A percentile compares a stretch with the other conserved stretches of the same genome.
Evolutionary conservation across 2,329 filamentous ascomycete species (phyloP).

Genomic region (Ceratocystis huliohia): DNA sequence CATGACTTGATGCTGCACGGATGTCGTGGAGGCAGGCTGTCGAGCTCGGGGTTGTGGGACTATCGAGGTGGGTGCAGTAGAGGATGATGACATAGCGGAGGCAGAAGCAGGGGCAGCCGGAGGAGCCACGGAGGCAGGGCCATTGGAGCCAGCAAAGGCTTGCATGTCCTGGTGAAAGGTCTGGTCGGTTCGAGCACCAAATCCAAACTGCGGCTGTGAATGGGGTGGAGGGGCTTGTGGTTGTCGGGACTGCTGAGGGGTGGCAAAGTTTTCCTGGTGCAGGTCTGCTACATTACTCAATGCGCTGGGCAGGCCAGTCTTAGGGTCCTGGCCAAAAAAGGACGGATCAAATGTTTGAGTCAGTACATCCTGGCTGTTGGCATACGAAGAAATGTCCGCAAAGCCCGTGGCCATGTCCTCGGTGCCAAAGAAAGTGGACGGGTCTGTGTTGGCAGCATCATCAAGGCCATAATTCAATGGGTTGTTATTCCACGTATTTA

Average conservation of each 20-base stretch:
- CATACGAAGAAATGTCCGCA: not conserved
- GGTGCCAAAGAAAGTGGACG: not conserved
- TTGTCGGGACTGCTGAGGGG: not conserved
- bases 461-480: constrained; percentile 9
- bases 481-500: constrained; percentile 1
- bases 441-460: not conserved
- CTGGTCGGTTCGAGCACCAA: constrained; percentile 1
- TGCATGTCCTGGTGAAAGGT: constrained; percentile 10
- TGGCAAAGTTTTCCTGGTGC: constrained; percentile 12
- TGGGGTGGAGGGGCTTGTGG: not conserved
- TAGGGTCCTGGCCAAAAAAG: constrained; percentile 14
- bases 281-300: constrained; percentile 15
- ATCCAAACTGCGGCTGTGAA: not conserved
- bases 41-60: not conserved
- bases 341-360: constrained; percentile 11
- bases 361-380: not conserved
- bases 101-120: not conserved
- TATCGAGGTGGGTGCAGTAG: not conserved
- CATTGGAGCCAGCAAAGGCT: not conserved
- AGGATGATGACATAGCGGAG: not conserved
- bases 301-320: constrained; percentile 8
- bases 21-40: not conserved
- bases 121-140: not conserved
- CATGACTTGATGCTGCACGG: constrained; percentile 13
- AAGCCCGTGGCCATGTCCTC: constrained; percentile 1